Percentiles rank a stretch among this genome's conserved stretches.
phyloP scores from a whole-genome alignment of 306 rosid species.

The Rosa lucieae region DNA sequence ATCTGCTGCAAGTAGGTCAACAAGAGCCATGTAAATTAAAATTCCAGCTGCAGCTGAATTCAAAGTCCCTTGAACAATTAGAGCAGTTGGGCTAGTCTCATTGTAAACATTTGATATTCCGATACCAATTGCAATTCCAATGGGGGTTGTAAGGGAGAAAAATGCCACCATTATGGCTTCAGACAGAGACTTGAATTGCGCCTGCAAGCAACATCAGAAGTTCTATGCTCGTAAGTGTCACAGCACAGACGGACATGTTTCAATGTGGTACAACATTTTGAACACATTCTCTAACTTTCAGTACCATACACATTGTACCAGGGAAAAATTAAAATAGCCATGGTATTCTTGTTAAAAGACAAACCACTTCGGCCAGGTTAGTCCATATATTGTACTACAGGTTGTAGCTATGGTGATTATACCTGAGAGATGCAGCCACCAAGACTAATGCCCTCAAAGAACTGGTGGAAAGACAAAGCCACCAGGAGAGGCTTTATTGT shows the following conservation, averaged over 20 bases:
- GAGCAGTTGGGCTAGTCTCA: conserved; percentile 50
- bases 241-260: neutral
- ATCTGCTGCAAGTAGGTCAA: conserved; percentile 74
- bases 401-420: conserved; percentile 3
- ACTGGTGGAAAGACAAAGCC: conserved; percentile 85
- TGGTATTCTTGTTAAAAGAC: neutral
- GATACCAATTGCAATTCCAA: conserved; percentile 63
- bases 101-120: conserved; percentile 46
- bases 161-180: conserved; percentile 54
- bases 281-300: neutral
- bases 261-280: neutral
- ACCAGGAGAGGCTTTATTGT: conserved; percentile 61
- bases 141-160: conserved; percentile 71
- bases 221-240: neutral
- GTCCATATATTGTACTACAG: neutral
- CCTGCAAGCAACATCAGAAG: conserved; percentile 33
- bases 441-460: conserved; percentile 87
- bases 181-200: conserved; percentile 50
- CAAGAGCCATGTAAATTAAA: conserved; percentile 73
- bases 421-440: conserved; percentile 94
- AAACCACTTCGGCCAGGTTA: conserved; percentile 21
- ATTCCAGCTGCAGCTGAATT: conserved; percentile 72
- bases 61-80: conserved; percentile 58
- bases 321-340: conserved; percentile 3
- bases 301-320: neutral